These are phyloP conservation scores for Penicillium canariense DNA, from an alignment of 495 filamentous ascomycete genomes.

Conservation along the genomic window DNA sequence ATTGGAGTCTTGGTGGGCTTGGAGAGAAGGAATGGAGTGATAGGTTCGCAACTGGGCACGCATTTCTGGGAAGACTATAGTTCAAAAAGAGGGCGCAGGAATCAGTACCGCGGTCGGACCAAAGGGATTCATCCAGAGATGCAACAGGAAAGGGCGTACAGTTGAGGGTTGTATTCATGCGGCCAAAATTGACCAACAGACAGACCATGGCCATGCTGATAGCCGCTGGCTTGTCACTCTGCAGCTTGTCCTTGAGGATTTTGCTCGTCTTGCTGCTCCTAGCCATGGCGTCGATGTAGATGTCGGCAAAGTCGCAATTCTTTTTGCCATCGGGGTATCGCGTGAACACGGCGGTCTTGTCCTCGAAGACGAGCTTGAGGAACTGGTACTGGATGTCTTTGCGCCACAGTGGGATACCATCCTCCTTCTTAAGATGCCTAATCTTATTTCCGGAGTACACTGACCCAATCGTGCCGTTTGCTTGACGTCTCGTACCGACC, in stretches of 20 bases:
- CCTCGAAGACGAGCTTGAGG: conserved; percentile 84
- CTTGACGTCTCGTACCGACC: conserved; percentile 61
- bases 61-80: conserved; percentile 96
- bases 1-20: conserved; percentile 91
- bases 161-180: conserved; percentile 98
- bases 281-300: conserved; percentile 98
- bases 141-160: conserved; percentile 55
- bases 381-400: conserved; percentile 98
- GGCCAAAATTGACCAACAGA: conserved; percentile 90
- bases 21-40: conserved; percentile 93
- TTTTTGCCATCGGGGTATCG: conserved; percentile 68
- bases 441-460: conserved; percentile 91
- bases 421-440: conserved; percentile 92
- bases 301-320: conserved; percentile 85
- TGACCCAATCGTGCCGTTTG: conserved; percentile 63
- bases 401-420: conserved; percentile 93
- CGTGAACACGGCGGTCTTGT: conserved; percentile 81
- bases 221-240: conserved; percentile 86
- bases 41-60: conserved; percentile 96
- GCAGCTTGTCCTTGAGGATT: conserved; percentile 93
- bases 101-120: conserved; percentile 12
- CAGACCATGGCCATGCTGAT: conserved; percentile 99
- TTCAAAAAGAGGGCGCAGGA: conserved; percentile 26
- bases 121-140: neutral
- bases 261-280: conserved; percentile 99